These are phyloP conservation scores for Pholiota microspora DNA, from an alignment of 768 basidiomycete genomes.

Conservation along the genomic window DNA sequence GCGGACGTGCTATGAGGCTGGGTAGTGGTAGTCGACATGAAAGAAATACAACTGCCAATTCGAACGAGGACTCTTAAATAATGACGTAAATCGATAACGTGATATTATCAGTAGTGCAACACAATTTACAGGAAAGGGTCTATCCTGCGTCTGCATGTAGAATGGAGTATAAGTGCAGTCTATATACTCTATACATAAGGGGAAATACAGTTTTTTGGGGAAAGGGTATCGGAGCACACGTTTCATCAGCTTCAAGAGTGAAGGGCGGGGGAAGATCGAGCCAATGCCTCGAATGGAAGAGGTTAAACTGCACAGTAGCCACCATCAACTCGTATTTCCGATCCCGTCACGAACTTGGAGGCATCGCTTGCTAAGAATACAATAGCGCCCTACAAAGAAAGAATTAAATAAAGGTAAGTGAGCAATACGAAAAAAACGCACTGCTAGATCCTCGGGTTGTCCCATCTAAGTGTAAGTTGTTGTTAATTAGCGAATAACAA, in stretches of 20 bases:
- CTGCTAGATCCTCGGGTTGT: slow-evolving; percentile 88
- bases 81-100: slow-evolving; percentile 10
- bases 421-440: slow-evolving; percentile 27
- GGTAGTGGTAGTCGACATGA: slow-evolving; percentile 13
- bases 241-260: background rate
- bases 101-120: too few relatives aligned
- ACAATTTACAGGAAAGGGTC: too few relatives aligned
- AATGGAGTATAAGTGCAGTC: background rate
- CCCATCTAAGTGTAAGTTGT: slow-evolving; percentile 67
- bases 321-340: slow-evolving; percentile 84
- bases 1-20: slow-evolving; percentile 13
- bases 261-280: background rate
- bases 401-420: slow-evolving; percentile 5
- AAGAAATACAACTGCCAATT: slow-evolving; percentile 3
- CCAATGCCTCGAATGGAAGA: background rate
- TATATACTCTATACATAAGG: background rate
- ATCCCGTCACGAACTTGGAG: slow-evolving; percentile 85
- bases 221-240: background rate
- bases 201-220: background rate
- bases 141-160: too few relatives aligned
- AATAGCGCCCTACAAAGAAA: slow-evolving; percentile 64
- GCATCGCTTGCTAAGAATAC: slow-evolving; percentile 92
- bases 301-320: slow-evolving; percentile 73
- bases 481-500: slow-evolving; percentile 2
- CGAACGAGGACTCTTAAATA: background rate